phyloP scores from a whole-genome alignment of 202 grass and related monocot species.

The Zoysia matrella region DNA sequence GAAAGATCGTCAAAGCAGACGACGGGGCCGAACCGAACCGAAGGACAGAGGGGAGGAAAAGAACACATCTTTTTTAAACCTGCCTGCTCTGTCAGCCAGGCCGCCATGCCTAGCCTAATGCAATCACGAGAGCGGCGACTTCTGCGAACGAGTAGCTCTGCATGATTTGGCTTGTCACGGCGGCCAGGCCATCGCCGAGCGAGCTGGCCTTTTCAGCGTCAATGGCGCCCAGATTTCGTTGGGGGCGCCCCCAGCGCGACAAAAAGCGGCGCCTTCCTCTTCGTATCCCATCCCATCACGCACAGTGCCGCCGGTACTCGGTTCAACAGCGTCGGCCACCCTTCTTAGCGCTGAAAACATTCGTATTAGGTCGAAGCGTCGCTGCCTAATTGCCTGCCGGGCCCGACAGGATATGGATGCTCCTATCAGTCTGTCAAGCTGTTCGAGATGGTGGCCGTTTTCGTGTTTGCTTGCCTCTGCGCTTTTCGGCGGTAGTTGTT shows the following conservation, averaged over 20 bases:
- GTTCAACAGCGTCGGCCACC: not conserved
- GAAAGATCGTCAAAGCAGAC: not conserved
- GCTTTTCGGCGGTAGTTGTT: conserved; percentile 24
- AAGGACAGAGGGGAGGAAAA: no score
- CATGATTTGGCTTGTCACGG: conserved; percentile 65
- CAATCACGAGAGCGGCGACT: conserved; percentile 48
- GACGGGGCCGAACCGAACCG: not conserved
- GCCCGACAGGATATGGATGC: conserved; percentile 14
- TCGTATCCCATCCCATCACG: conserved; percentile 50
- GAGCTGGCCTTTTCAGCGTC: conserved; percentile 56
- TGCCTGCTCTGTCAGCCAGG: no score
- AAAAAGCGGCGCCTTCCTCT: conserved; percentile 38
- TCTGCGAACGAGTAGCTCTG: not conserved
- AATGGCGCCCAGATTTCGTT: conserved; percentile 53
- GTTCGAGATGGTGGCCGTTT: conserved; percentile 4
- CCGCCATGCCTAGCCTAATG: conserved; percentile 42
- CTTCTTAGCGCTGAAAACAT: conserved; percentile 27
- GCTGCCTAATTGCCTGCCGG: conserved; percentile 48
- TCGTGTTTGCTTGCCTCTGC: not conserved
- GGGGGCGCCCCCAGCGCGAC: conserved; percentile 45
- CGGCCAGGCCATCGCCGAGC: not conserved
- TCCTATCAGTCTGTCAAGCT: not conserved
- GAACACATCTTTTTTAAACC: no score
- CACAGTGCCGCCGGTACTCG: conserved; percentile 34
- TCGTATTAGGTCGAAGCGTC: conserved; percentile 30